These are phyloP conservation scores for Sphenostylis stenocarpa DNA, from an alignment of 306 rosid species.

Conservation along the genomic window DNA sequence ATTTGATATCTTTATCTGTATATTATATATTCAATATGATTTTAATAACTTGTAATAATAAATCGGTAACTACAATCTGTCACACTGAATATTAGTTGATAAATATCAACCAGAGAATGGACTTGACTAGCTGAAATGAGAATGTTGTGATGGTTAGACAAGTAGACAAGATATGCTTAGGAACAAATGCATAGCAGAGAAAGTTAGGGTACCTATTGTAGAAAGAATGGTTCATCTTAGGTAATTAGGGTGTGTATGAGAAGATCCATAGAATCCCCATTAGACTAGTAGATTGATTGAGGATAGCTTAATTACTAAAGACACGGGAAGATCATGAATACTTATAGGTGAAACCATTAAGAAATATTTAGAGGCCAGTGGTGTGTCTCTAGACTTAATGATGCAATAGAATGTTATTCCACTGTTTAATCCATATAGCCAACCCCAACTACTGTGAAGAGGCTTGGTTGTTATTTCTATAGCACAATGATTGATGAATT, in stretches of 20 bases:
- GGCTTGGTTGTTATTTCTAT: not conserved
- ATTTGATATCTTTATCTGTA: not conserved
- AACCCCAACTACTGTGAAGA: not conserved
- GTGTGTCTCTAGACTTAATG: not conserved
- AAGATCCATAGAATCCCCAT: not conserved
- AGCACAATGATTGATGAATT: slow-evolving; percentile 11
- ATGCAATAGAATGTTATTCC: not conserved
- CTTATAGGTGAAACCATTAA: not conserved
- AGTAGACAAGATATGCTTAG: not conserved
- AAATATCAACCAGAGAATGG: not conserved
- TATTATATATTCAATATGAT: not conserved
- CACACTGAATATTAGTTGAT: not conserved
- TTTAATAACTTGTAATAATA: not conserved
- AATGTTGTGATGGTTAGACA: not conserved
- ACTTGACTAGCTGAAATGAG: not conserved
- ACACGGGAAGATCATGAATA: not conserved
- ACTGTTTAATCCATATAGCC: not conserved
- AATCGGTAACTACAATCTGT: not conserved
- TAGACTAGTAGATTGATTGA: not conserved
- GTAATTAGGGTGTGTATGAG: not conserved
- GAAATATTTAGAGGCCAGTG: not conserved
- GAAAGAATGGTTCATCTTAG: not conserved
- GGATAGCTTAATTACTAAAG: not conserved
- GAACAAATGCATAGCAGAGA: not conserved
- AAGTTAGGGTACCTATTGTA: not conserved